phyloP scores from a whole-genome alignment of 495 filamentous ascomycete genomes.

The Aspergillus incahuasiensis region DNA sequence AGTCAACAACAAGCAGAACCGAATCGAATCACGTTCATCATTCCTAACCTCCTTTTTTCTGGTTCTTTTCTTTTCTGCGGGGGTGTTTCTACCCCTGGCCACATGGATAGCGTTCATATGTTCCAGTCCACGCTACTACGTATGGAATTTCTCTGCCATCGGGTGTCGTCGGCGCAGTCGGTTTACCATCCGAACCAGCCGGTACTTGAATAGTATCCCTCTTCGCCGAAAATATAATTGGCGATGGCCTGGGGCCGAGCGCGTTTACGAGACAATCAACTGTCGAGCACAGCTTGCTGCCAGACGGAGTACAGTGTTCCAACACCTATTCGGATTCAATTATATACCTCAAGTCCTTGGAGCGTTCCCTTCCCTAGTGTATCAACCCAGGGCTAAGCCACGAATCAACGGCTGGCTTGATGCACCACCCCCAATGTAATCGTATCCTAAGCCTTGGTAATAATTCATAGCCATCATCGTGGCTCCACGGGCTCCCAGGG shows the following conservation, averaged over 20 bases:
- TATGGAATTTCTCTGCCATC: not conserved
- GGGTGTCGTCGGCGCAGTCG: not conserved
- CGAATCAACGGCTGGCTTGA: conserved; percentile 10
- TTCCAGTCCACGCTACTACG: not conserved
- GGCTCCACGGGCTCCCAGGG: not conserved
- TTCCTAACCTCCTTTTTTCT: not conserved
- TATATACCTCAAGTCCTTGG: conserved; percentile 7
- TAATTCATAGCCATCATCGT: not conserved
- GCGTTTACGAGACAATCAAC: conserved; percentile 7
- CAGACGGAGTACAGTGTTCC: conserved; percentile 19
- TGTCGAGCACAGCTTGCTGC: not conserved
- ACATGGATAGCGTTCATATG: not conserved
- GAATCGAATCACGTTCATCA: not conserved
- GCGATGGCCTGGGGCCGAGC: not conserved
- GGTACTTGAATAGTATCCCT: not conserved
- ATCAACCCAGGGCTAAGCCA: conserved; percentile 8
- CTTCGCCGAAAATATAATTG: not conserved
- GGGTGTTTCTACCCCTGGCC: not conserved
- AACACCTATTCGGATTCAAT: conserved; percentile 7
- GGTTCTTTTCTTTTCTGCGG: not conserved
- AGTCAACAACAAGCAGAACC: not conserved
- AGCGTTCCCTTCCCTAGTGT: not conserved
- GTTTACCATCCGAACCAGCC: conserved; percentile 2
- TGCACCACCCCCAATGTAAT: not conserved
- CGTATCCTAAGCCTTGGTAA: not conserved